Base-by-base conservation (phyloP, 1,139 yeast genomes). In the Blastobotrys serpentis region DNA sequence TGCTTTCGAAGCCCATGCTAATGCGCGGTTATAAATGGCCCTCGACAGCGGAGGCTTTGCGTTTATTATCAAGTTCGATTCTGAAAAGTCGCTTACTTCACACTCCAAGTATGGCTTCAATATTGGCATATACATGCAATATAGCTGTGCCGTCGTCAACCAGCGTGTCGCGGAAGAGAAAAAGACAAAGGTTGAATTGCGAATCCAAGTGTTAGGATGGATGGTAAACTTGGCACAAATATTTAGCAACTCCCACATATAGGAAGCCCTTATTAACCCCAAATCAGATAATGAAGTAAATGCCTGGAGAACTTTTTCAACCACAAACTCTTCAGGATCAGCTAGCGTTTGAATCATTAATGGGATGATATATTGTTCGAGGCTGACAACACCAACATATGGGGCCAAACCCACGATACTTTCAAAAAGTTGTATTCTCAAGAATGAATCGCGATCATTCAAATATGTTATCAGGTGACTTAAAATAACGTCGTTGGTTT, bases 401-500 rank as follows among this genome's bases (percentile, higher is more conserved):
- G 90, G 81, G 0, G 95, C 86, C 21, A 94, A 71, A 1, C 84
- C 81, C 4, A 88, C 76, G n/a, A 90, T 79, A n/a, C 88, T 76
- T 33, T 82, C 77, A 41, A 90, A 79, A 58, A 94, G 82, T 5
- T 83, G 81, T 26, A 85, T 70, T 50, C 95, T 73, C 21, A 92
- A 70, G 23, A 80, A 77, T 2, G 84, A 73, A 59, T 83, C 82
- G 44, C 81, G 75, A 62, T 89, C 97, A 64, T 94, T 94, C 52
- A 94, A 69, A 61, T 89, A 94, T 0, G 98, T 90, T 41, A 92
- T 89, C 47, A 90, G 71, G 70, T 94, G 98, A 39, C 96, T 90
- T 43, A 94, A 68, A 13, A 94, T 81, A 39, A 90, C 74, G 65
- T 94, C 98, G 62, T 86, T 89, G 0, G 96, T 85, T 57, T 81